Base-by-base conservation (phyloP, 306 rosid genomes). In the Gynostemma pentaphyllum region DNA sequence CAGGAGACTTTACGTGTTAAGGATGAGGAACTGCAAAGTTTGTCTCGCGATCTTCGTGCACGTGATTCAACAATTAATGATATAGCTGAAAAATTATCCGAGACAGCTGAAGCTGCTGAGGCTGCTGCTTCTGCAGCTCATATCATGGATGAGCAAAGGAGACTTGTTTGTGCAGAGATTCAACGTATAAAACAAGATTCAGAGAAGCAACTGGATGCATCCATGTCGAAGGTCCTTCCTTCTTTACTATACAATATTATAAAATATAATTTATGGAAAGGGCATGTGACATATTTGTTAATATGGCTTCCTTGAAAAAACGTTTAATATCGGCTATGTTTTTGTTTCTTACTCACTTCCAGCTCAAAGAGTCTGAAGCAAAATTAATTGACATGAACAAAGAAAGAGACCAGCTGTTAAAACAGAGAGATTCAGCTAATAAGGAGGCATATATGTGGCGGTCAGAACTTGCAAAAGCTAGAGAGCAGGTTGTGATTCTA, bases 61-160 rank as follows among this genome's bases (percentile, higher is more conserved):
- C 89, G 95, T 5, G 94, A 94, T 82, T 88, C 88, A 70, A 88
- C 99, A 60, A 94, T 94, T 75, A 86, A 78, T 75, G 94, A 84
- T 45, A 85, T 94, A 62, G 95, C 99, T 26, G 99, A 94, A 14
- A 94, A 84, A 62, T 82, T 94, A 54, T 74, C 99, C 37, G 99
- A 94, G 79, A 94, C 97, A 37, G 99, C 99, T 36, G 99, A 88
- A 68, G 96, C 99, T 72, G 97, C 99, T 1, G 99, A 94, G 86
- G 95, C 94, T 27, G 99, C 99, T 66, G 99, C 97, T 68, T 83
- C 94, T 68, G 97, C 99, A 62, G 99, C 97, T 56, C 83, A 84
- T 78, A 86, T 79, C 12, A 84, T 94, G 78, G 97, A 89, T 68
- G 96, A 94, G 61, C 99, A 94, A 45, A 50, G 99, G 76, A 80